These are phyloP conservation scores for Metschnikowia dekortorum DNA, from an alignment of 805 yeast genomes.

Conservation along the genomic window DNA sequence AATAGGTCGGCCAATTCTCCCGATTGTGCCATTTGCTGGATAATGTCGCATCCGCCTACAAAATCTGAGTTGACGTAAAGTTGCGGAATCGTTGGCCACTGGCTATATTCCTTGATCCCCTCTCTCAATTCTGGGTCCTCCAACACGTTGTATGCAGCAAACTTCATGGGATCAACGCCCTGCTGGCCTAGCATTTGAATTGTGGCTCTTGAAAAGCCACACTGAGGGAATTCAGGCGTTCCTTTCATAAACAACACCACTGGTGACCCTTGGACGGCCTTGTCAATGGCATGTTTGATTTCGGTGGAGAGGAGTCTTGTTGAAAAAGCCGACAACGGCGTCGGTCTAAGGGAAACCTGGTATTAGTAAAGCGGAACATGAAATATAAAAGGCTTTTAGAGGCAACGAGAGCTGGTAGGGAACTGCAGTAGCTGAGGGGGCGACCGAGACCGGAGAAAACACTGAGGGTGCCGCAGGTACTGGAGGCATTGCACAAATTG, in stretches of 20 bases:
- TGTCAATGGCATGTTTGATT: slow-evolving; percentile 76
- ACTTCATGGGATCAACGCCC: slow-evolving; percentile 94
- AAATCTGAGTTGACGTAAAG: slow-evolving; percentile 86
- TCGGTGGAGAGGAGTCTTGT: slow-evolving; percentile 64
- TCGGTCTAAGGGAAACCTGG: not conserved
- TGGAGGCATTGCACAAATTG: too few relatives aligned
- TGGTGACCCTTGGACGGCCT: slow-evolving; percentile 83
- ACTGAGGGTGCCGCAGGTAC: too few relatives aligned
- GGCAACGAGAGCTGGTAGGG: not conserved
- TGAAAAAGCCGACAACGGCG: not conserved
- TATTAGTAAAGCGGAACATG: not conserved
- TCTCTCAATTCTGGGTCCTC: slow-evolving; percentile 93
- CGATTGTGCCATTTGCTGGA: slow-evolving; percentile 80
- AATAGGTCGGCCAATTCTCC: slow-evolving; percentile 89
- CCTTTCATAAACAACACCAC: slow-evolving; percentile 98
- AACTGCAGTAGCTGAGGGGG: not conserved
- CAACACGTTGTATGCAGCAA: slow-evolving; percentile 94
- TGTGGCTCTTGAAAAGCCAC: slow-evolving; percentile 96
- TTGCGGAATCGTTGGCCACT: slow-evolving; percentile 99
- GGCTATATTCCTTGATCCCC: slow-evolving; percentile 91
- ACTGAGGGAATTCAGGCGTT: slow-evolving; percentile 94
- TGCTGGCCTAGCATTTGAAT: slow-evolving; percentile 91
- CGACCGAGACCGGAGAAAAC: not conserved
- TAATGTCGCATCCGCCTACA: slow-evolving; percentile 95
- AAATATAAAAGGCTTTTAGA: not conserved